These are phyloP conservation scores for Raffaelea arxii DNA, from an alignment of 2,329 filamentous ascomycete species.

Conservation along the genomic window DNA sequence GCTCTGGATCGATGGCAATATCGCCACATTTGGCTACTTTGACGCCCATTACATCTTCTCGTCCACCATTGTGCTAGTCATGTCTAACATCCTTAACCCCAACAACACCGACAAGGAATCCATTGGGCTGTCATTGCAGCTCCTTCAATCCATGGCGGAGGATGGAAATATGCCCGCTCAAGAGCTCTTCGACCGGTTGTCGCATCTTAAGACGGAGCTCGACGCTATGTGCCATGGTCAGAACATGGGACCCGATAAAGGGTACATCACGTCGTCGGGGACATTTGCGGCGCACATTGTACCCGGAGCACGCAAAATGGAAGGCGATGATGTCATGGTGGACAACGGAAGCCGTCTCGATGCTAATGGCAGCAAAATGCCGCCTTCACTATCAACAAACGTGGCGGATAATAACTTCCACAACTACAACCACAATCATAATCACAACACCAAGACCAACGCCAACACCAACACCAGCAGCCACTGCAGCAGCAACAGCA, in stretches of 20 bases:
- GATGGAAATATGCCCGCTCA: conserved; percentile 18
- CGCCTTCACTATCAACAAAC: too few species aligned
- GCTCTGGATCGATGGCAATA: conserved; percentile 17
- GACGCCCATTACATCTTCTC: conserved; percentile 20
- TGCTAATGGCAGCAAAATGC: not conserved
- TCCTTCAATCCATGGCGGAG: conserved; percentile 18
- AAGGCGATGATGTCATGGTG: too few species aligned
- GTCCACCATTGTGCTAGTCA: conserved; percentile 15
- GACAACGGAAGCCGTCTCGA: not conserved
- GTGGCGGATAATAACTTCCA: too few species aligned
- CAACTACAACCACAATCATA: too few species aligned
- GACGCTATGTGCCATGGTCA: not conserved
- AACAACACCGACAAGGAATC: conserved; percentile 14
- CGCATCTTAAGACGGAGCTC: conserved; percentile 10
- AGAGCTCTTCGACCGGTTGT: conserved; percentile 16
- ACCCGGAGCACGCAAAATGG: not conserved
- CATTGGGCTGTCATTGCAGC: conserved; percentile 12
- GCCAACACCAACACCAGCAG: too few species aligned
- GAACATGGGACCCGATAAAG: not conserved
- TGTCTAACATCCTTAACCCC: conserved; percentile 16
- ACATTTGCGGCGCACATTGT: conserved; percentile 1
- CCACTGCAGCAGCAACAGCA: too few species aligned
- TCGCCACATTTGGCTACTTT: conserved; percentile 19
- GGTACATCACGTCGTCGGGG: not conserved
- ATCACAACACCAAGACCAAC: too few species aligned